Evolutionary conservation across 345 rosid genomes (phyloP).

Genomic region (Leavenworthia alabamica): DNA sequence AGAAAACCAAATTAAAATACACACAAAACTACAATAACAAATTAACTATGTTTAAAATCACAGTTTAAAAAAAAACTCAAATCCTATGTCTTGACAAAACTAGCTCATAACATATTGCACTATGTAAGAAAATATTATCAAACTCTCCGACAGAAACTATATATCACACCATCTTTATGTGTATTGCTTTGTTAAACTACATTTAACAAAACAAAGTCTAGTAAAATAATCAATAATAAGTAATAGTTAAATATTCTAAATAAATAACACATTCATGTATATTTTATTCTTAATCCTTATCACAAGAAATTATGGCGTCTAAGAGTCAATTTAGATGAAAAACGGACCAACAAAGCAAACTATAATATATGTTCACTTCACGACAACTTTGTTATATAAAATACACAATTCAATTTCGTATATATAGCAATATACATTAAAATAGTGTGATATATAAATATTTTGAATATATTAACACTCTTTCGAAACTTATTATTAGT

Average conservation of each 20-base stretch:
- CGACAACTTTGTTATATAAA: constrained; percentile 12
- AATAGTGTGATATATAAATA: not conserved
- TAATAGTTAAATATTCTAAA: not conserved
- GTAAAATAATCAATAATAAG: not conserved
- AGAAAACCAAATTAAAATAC: no score
- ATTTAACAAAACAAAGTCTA: not conserved
- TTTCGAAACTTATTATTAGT: no score
- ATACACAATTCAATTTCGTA: not conserved
- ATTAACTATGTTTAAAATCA: no score
- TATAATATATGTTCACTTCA: constrained; percentile 4
- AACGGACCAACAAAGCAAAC: constrained; percentile 33
- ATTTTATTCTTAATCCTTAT: not conserved
- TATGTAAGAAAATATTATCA: not conserved
- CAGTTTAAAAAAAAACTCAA: no score
- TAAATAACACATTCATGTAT: not conserved
- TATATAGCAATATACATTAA: not conserved
- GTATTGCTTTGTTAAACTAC: not conserved
- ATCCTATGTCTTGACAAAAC: no score
- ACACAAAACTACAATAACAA: no score
- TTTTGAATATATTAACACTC: not conserved
- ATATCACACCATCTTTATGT: not conserved
- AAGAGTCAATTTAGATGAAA: constrained; percentile 25
- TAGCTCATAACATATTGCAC: no score
- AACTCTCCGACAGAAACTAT: not conserved
- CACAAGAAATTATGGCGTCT: constrained; percentile 28